A percentile compares a stretch with the other conserved stretches of the same genome.
Evolutionary conservation across 148 eudicot genomes (phyloP).

Genomic region (Cornus kousa): DNA sequence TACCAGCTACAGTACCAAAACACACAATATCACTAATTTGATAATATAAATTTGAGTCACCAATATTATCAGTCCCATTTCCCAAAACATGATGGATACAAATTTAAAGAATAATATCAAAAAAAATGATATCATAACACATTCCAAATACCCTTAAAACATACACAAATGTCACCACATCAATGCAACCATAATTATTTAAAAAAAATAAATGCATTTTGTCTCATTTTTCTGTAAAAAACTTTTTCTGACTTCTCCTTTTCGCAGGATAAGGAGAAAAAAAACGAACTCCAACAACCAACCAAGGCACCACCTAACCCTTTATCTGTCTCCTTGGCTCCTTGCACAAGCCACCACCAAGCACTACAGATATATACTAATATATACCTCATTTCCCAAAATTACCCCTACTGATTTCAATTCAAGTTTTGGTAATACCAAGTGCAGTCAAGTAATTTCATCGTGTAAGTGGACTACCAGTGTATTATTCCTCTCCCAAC

Average conservation of each 20-base stretch:
- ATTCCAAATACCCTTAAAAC: too few relatives aligned
- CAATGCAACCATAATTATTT: too few relatives aligned
- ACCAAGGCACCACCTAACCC: slow-evolving; percentile 4
- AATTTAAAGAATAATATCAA: too few relatives aligned
- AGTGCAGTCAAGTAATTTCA: background rate
- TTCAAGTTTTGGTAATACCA: background rate
- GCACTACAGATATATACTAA: background rate
- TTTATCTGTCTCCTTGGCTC: background rate
- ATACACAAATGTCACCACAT: too few relatives aligned
- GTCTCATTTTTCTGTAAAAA: too few relatives aligned
- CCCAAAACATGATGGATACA: too few relatives aligned
- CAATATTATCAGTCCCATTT: too few relatives aligned
- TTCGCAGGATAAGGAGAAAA: background rate
- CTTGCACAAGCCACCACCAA: background rate
- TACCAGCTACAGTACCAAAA: too few relatives aligned
- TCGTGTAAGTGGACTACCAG: background rate
- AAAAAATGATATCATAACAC: too few relatives aligned
- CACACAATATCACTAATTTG: too few relatives aligned
- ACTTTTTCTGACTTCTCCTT: background rate
- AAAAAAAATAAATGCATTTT: too few relatives aligned
- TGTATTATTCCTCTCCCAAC: background rate
- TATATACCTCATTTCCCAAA: background rate
- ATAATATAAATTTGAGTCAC: too few relatives aligned
- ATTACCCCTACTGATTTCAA: slow-evolving; percentile 4
- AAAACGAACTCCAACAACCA: background rate